Conservation (phyloP, 73 alveolate species). For the Paraurostyla sp. region DNA sequence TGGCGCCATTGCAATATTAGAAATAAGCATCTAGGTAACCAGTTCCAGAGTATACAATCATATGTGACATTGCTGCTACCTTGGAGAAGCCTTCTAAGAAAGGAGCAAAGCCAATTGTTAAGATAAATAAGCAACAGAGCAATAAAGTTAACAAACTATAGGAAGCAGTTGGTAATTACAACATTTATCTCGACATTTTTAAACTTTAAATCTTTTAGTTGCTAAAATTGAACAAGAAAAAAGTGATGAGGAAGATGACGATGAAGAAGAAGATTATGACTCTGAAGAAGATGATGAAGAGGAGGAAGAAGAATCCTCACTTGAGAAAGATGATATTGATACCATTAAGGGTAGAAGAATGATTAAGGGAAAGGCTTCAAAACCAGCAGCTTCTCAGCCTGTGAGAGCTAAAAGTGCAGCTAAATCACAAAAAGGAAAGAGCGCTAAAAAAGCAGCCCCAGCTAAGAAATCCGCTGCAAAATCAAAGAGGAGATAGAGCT, state of each 20-base stretch:
- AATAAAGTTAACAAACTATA: conserved; percentile 20
- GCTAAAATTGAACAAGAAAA: background rate
- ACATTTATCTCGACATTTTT: no score
- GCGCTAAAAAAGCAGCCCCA: background rate
- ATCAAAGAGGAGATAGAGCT: background rate
- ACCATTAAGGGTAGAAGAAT: background rate
- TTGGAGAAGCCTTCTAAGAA: background rate
- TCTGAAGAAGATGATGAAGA: background rate
- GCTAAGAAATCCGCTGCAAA: background rate
- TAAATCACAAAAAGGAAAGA: background rate
- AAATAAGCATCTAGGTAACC: background rate
- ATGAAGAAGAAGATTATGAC: conserved; percentile 46
- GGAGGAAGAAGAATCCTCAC: conserved; percentile 3
- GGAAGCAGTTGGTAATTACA: conserved; percentile 27
- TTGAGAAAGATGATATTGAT: background rate
- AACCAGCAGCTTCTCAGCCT: no score
- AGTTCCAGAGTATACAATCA: conserved; percentile 33
- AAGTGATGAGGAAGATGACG: conserved; percentile 50
- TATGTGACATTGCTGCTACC: background rate
- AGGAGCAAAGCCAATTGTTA: conserved; percentile 16
- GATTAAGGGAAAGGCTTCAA: background rate
- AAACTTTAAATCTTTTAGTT: background rate
- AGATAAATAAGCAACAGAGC: conserved; percentile 11
- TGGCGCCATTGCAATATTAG: background rate
- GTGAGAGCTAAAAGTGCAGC: background rate